phyloP scores from a whole-genome alignment of 306 rosid species.

The Cercis canadensis region DNA sequence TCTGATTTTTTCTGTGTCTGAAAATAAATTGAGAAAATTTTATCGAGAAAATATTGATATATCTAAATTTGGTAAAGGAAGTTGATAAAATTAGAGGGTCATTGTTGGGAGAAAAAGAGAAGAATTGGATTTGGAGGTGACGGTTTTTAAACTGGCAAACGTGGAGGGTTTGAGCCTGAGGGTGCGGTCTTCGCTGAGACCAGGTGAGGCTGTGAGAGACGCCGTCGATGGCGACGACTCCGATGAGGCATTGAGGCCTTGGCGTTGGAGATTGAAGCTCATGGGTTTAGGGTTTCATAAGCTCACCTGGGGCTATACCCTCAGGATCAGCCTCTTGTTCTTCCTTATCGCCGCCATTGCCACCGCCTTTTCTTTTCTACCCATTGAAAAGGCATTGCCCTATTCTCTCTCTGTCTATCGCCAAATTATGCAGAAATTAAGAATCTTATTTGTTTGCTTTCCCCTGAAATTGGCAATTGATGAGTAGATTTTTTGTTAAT shows the following conservation, averaged over 20 bases:
- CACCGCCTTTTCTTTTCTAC: conserved; percentile 52
- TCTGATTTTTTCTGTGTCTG: no score
- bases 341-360: conserved; percentile 52
- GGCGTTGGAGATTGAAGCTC: conserved; percentile 45
- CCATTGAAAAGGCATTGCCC: conserved; percentile 50
- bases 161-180: conserved; percentile 44
- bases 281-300: conserved; percentile 33
- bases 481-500: background rate
- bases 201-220: conserved; percentile 30
- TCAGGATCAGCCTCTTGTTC: conserved; percentile 42
- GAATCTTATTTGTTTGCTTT: no score
- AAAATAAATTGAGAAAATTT: no score
- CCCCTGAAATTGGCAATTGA: no score
- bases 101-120: no score
- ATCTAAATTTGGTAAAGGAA: no score
- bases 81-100: background rate
- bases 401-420: background rate
- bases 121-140: background rate
- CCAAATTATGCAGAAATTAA: no score
- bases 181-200: conserved; percentile 48
- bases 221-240: conserved; percentile 37
- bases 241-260: conserved; percentile 36
- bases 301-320: conserved; percentile 43
- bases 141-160: conserved; percentile 50
- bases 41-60: no score